Evolutionary conservation across 2,329 filamentous ascomycete genomes (phyloP), one percentile per base, ranked within the genome.

Genomic region (Microascus cirrosus): DNA sequence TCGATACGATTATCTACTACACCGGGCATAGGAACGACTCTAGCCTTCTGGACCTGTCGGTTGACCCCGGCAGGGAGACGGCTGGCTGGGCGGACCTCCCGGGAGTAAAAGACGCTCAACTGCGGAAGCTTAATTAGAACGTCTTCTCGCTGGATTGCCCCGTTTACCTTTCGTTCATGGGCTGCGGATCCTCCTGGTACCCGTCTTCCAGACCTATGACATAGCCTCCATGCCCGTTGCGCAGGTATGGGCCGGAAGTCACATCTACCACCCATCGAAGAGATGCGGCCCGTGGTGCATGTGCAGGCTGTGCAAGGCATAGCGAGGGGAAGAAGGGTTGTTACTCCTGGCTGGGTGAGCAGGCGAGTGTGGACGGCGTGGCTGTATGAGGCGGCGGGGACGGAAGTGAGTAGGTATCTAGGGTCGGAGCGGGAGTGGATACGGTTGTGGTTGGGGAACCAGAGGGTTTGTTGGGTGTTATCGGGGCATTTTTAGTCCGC

Each of bases 111-210:
- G 50, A 66, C 59, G 65, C 63, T 5, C 61, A 67, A 0, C 67
- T 74, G 0, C 66, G 71, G 3, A 62, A 69, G 1, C 64, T 78
- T 1, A 78, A 73, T 57, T 70, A 71, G 45, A 76, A 77, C 61
- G 62, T 77, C 4, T 75, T 79, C 60, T 75, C 75, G 1, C 67
- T 74, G 0, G 64, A 69, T 25, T 64, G 73, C 25, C 73, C 75
- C 3, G 67, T 74, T 11, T 74, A 72, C 10, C 67, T 79, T 4
- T 77, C 74, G 0, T 71, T 77, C 55, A 63, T 76, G 58, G 71
- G 72, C 59, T 70, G 70, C 56, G 64, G 8, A 67, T 68, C 7
- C 68, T 71, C 39, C 65, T 67, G 59, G 64, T 71, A 52, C 66
- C 68, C 54, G 69, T 66, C 57, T 72, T 60, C 24, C 67, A 68